Evolutionary conservation across 257 asterid genomes (phyloP).

Genomic region (Coffea eugenioides): DNA sequence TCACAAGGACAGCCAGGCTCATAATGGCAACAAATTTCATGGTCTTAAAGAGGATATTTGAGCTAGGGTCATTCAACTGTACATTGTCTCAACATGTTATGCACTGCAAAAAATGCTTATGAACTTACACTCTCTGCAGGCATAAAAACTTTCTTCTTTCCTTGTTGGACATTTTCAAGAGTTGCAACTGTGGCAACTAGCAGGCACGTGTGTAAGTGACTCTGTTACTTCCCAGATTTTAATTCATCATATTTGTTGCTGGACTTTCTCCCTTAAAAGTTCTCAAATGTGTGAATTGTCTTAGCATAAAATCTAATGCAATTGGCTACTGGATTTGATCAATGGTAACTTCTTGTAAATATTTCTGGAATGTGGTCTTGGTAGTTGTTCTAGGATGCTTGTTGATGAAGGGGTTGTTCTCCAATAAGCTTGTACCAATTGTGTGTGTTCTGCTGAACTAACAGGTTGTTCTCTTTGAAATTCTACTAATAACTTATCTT

Average conservation of each 20-base stretch:
- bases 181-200: conserved; percentile 67
- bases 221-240: conserved; percentile 7
- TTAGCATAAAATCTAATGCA: neutral
- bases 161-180: conserved; percentile 81
- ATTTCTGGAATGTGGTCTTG: neutral
- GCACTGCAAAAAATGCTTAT: neutral
- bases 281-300: neutral
- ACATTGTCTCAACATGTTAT: neutral
- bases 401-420: neutral
- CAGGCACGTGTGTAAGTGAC: conserved; percentile 71
- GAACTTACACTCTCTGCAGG: conserved; percentile 43
- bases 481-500: neutral
- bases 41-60: neutral
- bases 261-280: neutral
- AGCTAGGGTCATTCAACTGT: neutral
- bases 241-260: neutral
- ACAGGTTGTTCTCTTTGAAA: neutral
- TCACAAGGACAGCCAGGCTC: neutral
- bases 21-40: neutral
- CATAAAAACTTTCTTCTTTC: conserved; percentile 64
- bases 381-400: neutral
- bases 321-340: conserved; percentile 1
- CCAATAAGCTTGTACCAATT: neutral
- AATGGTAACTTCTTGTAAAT: too few relatives aligned
- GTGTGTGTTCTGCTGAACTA: neutral